Evolutionary conservation across 2,329 filamentous ascomycete species (phyloP).

Genomic region (Hymenoscyphus repandus): DNA sequence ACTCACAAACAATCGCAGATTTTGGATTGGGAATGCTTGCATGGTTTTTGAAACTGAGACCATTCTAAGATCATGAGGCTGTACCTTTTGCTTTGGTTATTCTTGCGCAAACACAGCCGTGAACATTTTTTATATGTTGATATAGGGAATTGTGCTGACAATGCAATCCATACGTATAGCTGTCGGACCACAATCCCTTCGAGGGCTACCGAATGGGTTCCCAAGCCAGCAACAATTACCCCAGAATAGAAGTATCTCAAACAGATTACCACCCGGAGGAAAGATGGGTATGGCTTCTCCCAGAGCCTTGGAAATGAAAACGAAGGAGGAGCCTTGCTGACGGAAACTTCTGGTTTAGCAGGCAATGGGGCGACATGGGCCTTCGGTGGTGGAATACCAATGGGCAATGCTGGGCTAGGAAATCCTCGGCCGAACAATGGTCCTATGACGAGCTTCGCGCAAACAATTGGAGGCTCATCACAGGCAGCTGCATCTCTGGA

Average conservation of each 20-base stretch:
- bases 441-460: slow-evolving; percentile 60
- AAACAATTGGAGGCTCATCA: slow-evolving; percentile 55
- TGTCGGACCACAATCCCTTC: slow-evolving; percentile 55
- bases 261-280: slow-evolving; percentile 58
- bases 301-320: neutral
- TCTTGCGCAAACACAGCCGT: neutral
- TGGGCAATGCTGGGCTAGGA: slow-evolving; percentile 51
- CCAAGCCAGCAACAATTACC: slow-evolving; percentile 51
- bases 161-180: slow-evolving; percentile 15
- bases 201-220: slow-evolving; percentile 57
- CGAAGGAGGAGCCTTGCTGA: slow-evolving; percentile 18
- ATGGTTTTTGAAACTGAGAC: neutral
- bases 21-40: neutral
- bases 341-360: slow-evolving; percentile 28
- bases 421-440: slow-evolving; percentile 49
- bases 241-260: slow-evolving; percentile 52
- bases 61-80: neutral
- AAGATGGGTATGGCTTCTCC: slow-evolving; percentile 51
- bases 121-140: neutral
- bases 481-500: slow-evolving; percentile 58
- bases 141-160: slow-evolving; percentile 16
- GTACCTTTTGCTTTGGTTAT: neutral
- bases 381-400: slow-evolving; percentile 56
- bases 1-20: neutral
- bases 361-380: slow-evolving; percentile 47